phyloP scores from a whole-genome alignment of 495 filamentous ascomycete genomes.

The Aspergillus sclerotioniger region DNA sequence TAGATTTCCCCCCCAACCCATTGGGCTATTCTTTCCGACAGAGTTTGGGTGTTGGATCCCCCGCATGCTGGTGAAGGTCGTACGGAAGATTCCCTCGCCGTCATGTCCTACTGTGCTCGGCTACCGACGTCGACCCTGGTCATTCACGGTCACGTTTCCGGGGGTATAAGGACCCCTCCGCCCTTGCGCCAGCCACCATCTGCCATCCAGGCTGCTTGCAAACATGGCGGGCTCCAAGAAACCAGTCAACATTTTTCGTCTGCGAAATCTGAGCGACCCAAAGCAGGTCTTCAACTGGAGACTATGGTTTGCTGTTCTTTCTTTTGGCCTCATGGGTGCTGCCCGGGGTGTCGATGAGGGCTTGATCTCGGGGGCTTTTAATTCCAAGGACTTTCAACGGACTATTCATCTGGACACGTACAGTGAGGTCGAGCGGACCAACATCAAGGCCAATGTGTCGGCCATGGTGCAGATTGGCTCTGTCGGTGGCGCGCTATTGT shows the following conservation, averaged over 20 bases:
- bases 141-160: too few relatives aligned
- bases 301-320: constrained; percentile 63
- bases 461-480: constrained; percentile 72
- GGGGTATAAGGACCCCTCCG: too few relatives aligned
- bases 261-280: constrained; percentile 54
- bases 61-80: too few relatives aligned
- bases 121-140: too few relatives aligned
- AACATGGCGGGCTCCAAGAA: constrained; percentile 4
- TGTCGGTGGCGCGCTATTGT: constrained; percentile 62
- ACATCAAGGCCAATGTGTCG: constrained; percentile 68
- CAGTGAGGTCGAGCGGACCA: constrained; percentile 48
- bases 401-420: constrained; percentile 58
- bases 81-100: too few relatives aligned
- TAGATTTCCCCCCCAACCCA: too few relatives aligned
- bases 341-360: constrained; percentile 68
- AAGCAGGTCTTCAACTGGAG: constrained; percentile 62
- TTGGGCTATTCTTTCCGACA: too few relatives aligned
- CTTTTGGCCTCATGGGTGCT: constrained; percentile 68
- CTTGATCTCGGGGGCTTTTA: constrained; percentile 64
- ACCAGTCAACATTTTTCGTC: constrained; percentile 56
- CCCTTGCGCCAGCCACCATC: too few relatives aligned
- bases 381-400: constrained; percentile 59
- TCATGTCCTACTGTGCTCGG: too few relatives aligned
- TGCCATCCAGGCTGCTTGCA: too few relatives aligned
- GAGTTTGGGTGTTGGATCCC: too few relatives aligned